Evolutionary conservation across 2,329 filamentous ascomycete species (phyloP), one percentile per base, ranked within the genome.

Genomic region (Lasiodiplodia gonubiensis): DNA sequence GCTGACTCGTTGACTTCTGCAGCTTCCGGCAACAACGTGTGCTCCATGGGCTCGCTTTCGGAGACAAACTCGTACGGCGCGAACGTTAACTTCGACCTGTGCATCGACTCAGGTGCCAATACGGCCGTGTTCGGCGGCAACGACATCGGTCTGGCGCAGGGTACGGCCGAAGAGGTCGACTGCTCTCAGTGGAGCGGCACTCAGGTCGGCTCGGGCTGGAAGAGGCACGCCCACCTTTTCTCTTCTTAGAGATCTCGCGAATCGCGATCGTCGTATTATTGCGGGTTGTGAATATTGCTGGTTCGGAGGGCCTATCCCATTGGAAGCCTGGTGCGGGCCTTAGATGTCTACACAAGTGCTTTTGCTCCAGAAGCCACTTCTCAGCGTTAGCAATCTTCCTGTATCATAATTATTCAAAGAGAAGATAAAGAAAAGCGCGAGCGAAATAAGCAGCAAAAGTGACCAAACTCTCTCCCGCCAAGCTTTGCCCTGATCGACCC

Each of bases 31-130:
- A 82, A 82, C 66, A 73, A 77, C 25, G 70, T 80, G 16, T 81
- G 80, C 69, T 64, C 77, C 5, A 77, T 79, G 72, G 71, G 70
- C 12, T 72, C 72, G 4, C 70, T 79, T 1, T 65, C 66, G 12
- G 74, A 72, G 3, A 75, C 76, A 2, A 80, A 80, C 69, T 76
- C 74, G 66, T 79, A 79, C 69, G 80, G 80, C 5, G 78, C 76
- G 8, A 77, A 79, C 51, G 72, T 80, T 60, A 78, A 81, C 71
- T 80, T 81, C 70, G 78, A 81, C 66, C 72, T 80, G 39, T 81
- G 80, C 73, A 75, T 72, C 25, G 79, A 81, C 67, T 74, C 73
- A 12, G 78, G 76, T 14, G 80, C 80, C 8, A 72, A 71, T 16
- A 70, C 61, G 8, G 79, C 79, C 3, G 70, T 82, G 60, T 81